Evolutionary conservation across 805 yeast genomes (phyloP), one percentile per base, ranked within the genome.

Genomic region (Wickerhamiella occidentalis): DNA sequence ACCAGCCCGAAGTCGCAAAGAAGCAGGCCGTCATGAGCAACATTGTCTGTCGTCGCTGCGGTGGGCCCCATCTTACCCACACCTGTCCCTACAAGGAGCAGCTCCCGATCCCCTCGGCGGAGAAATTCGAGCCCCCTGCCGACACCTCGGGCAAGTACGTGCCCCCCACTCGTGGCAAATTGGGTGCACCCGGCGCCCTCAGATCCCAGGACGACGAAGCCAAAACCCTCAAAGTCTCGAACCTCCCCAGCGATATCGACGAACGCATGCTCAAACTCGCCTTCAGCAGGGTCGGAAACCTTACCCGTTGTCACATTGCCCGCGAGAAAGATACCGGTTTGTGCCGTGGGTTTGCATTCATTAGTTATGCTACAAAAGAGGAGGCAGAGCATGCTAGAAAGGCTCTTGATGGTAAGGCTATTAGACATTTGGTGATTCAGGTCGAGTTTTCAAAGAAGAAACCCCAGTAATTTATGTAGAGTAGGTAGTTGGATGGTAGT

Each of bases 81-180:
- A 81, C 82, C 71, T 92, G 99, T 83, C 98, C 98, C 55, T 86
- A 78, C 77, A 88, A 84, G 71, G 94, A 82, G 60, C 83, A 92
- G 35, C 72, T 90, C 64, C 85, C 81, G 30, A 71, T 74, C 23
- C 73, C 70, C 33, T 67, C 70, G 29, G 58, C 70, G 43, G 71
- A 62, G 41, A 71, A 29, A 29, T 29, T 75, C 25, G 58, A 49
- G 35, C 52, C 60, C 8, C 51, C 55, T 5, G 60, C 60, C 29
- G 52, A 51, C 17, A 52, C 58, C 29, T 60, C 59, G 19, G 70
- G 73, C 43, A 71, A 68, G 48, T 82, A 80, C 64, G 77, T 79
- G 52, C 82, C 86, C 50, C 84, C 84, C 36, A 71, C 68, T 35
- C 71, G 67, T 44, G 47, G 46, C 18, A 19, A 26, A n/a, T 11